Percentiles rank a stretch among this genome's conserved stretches.
These are phyloP conservation scores for Penicillium turbatum DNA, from an alignment of 495 filamentous ascomycete species.

Conservation along the genomic window DNA sequence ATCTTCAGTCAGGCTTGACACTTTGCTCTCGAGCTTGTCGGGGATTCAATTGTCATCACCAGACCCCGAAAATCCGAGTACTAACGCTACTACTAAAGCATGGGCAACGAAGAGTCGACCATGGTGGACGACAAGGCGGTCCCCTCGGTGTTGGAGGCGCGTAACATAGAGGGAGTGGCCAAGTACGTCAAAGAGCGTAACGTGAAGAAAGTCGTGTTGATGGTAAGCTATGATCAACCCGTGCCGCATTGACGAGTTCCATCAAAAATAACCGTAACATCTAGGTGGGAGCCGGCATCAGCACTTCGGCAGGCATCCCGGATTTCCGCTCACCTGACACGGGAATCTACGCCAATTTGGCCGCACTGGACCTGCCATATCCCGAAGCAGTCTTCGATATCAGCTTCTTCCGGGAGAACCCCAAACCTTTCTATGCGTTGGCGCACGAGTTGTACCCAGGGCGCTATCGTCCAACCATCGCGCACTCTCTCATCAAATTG, in stretches of 20 bases:
- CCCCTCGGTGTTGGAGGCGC: slow-evolving; percentile 59
- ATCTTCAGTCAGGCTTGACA: neutral
- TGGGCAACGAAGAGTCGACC: slow-evolving; percentile 68
- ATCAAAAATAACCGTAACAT: neutral
- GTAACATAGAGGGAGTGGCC: slow-evolving; percentile 67
- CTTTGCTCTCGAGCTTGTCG: neutral
- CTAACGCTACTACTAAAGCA: slow-evolving; percentile 32
- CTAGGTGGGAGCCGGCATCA: slow-evolving; percentile 52
- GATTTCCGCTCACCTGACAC: slow-evolving; percentile 84
- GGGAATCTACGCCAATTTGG: slow-evolving; percentile 85
- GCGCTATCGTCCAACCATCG: slow-evolving; percentile 79
- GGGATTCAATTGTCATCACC: slow-evolving; percentile 14
- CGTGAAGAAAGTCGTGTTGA: slow-evolving; percentile 70
- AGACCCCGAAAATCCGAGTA: slow-evolving; percentile 29
- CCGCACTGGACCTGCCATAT: slow-evolving; percentile 75
- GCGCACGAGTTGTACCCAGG: slow-evolving; percentile 91
- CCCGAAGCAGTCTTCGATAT: slow-evolving; percentile 80
- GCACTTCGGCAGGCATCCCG: slow-evolving; percentile 82
- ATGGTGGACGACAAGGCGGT: slow-evolving; percentile 59
- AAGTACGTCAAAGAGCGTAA: slow-evolving; percentile 66
- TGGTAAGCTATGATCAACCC: slow-evolving; percentile 44
- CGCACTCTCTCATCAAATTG: slow-evolving; percentile 72
- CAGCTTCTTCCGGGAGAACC: slow-evolving; percentile 76
- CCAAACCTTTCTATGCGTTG: slow-evolving; percentile 84
- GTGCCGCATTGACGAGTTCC: too few species aligned